Conservation (phyloP, 768 basidiomycete species). For the Suillus subaureus region DNA sequence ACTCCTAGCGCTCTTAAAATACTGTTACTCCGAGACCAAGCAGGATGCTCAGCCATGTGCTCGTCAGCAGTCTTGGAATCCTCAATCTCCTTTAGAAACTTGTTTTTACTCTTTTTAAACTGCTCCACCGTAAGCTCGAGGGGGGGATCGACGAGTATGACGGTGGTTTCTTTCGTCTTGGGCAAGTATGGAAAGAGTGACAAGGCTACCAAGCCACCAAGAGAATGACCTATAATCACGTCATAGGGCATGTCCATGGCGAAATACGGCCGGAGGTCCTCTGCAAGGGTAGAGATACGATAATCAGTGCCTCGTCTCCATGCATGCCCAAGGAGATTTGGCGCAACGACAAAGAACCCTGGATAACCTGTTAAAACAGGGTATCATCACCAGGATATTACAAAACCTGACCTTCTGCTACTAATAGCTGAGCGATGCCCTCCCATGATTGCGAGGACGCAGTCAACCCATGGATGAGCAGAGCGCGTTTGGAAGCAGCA, state of each 20-base stretch:
- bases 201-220: slow-evolving; percentile 16
- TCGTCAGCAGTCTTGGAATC: slow-evolving; percentile 2
- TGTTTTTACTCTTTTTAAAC: neutral
- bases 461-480: slow-evolving; percentile 21
- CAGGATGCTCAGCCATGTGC: slow-evolving; percentile 13
- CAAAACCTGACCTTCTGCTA: slow-evolving; percentile 15
- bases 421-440: slow-evolving; percentile 15
- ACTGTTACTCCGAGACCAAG: slow-evolving; percentile 12
- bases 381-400: neutral
- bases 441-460: slow-evolving; percentile 23
- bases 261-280: slow-evolving; percentile 20
- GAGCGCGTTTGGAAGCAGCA: slow-evolving; percentile 15
- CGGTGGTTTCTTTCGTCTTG: slow-evolving; percentile 4
- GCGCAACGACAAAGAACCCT: too few species aligned
- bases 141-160: slow-evolving; percentile 17
- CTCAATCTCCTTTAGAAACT: neutral
- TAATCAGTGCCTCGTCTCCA: slow-evolving; percentile 14
- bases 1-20: slow-evolving; percentile 13
- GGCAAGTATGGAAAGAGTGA: slow-evolving; percentile 19
- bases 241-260: slow-evolving; percentile 12
- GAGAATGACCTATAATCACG: slow-evolving; percentile 24
- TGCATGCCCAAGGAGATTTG: neutral
- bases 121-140: slow-evolving; percentile 5
- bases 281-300: slow-evolving; percentile 8
- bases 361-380: neutral